Conservation (phyloP, 345 rosid genomes). For the Boechera stricta region DNA sequence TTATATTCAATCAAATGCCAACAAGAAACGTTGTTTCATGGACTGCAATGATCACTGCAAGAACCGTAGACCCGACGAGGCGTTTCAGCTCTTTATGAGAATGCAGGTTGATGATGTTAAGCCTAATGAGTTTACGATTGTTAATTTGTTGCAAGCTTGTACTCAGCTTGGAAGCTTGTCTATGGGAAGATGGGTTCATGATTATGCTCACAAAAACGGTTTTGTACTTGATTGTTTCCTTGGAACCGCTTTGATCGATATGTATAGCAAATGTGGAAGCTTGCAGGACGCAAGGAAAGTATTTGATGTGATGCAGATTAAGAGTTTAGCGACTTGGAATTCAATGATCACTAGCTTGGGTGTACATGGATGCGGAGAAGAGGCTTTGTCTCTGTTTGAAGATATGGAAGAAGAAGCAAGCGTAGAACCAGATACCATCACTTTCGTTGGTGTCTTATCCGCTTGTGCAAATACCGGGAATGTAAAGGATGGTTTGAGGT, state of each 20-base stretch:
- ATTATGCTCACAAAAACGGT: slow-evolving; percentile 59
- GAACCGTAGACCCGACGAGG: slow-evolving; percentile 56
- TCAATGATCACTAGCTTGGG: slow-evolving; percentile 84
- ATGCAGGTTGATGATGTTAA: slow-evolving; percentile 60
- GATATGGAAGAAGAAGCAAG: slow-evolving; percentile 60
- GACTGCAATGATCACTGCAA: slow-evolving; percentile 71
- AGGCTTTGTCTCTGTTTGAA: slow-evolving; percentile 64
- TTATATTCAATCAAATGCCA: slow-evolving; percentile 62
- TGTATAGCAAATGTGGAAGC: slow-evolving; percentile 54
- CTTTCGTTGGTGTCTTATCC: slow-evolving; percentile 74
- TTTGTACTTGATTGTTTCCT: slow-evolving; percentile 60
- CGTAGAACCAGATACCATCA: slow-evolving; percentile 66
- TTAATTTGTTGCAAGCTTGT: slow-evolving; percentile 58
- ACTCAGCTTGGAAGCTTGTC: slow-evolving; percentile 61
- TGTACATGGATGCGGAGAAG: slow-evolving; percentile 72
- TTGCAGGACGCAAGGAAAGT: slow-evolving; percentile 64
- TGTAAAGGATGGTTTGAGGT: slow-evolving; percentile 52
- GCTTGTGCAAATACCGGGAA: slow-evolving; percentile 63
- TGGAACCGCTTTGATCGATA: slow-evolving; percentile 61
- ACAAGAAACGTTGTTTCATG: slow-evolving; percentile 68
- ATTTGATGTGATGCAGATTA: slow-evolving; percentile 55
- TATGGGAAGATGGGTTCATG: slow-evolving; percentile 71
- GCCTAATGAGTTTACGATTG: slow-evolving; percentile 74
- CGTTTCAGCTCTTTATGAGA: slow-evolving; percentile 59
- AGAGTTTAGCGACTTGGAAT: slow-evolving; percentile 77